A percentile compares a stretch with the other conserved stretches of the same genome.
These are phyloP conservation scores for Pyrenula aspistea DNA, from an alignment of 495 filamentous ascomycete genomes.

Conservation along the genomic window DNA sequence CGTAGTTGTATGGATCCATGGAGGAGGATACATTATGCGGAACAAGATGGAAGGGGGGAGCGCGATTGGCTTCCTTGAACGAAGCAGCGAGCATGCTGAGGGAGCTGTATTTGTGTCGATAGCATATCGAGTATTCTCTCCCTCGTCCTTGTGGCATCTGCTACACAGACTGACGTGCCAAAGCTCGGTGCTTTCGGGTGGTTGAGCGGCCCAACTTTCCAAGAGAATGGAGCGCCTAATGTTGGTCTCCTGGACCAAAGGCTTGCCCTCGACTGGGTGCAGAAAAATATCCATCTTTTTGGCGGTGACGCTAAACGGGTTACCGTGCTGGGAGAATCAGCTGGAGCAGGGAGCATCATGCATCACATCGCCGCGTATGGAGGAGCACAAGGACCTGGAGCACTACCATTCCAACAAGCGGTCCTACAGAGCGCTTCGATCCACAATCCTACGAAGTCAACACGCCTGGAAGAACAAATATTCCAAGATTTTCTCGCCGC, in stretches of 20 bases:
- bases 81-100: slow-evolving; percentile 21
- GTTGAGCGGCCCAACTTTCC: slow-evolving; percentile 31
- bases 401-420: slow-evolving; percentile 34
- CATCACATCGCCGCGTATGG: slow-evolving; percentile 54
- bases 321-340: slow-evolving; percentile 56
- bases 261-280: slow-evolving; percentile 61
- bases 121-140: slow-evolving; percentile 53
- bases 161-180: no score
- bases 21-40: slow-evolving; percentile 35
- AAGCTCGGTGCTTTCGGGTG: slow-evolving; percentile 63
- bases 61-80: slow-evolving; percentile 34
- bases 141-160: no score
- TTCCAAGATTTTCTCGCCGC: slow-evolving; percentile 30
- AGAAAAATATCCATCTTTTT: slow-evolving; percentile 54
- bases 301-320: slow-evolving; percentile 52
- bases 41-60: slow-evolving; percentile 12
- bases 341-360: slow-evolving; percentile 53
- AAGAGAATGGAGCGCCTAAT: slow-evolving; percentile 45
- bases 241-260: slow-evolving; percentile 55
- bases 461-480: slow-evolving; percentile 26
- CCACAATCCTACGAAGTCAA: slow-evolving; percentile 16
- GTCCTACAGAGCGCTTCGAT: slow-evolving; percentile 40
- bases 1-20: slow-evolving; percentile 28
- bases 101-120: slow-evolving; percentile 49
- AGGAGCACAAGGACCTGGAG: slow-evolving; percentile 24